Evolutionary conservation across 2,329 filamentous ascomycete genomes (phyloP).

Genomic region (Colletotrichum sublineola): DNA sequence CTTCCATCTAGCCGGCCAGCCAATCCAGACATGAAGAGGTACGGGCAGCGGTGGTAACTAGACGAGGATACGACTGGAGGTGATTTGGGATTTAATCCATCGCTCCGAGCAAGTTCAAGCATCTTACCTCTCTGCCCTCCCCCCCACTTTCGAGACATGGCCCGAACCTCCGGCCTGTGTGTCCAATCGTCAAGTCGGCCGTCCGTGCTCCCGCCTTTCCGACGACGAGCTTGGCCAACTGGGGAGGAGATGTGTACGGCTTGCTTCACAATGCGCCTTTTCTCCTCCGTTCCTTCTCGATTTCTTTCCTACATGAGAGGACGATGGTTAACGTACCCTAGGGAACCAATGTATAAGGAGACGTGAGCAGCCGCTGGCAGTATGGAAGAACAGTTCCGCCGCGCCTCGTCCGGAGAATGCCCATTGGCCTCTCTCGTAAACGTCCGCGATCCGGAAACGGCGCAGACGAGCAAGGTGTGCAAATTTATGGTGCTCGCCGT

Average conservation of each 20-base stretch:
- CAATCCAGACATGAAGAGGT: background rate
- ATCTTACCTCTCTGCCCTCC: background rate
- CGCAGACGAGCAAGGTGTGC: background rate
- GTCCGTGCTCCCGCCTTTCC: background rate
- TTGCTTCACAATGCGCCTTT: background rate
- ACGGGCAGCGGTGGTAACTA: background rate
- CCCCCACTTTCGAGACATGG: slow-evolving; percentile 13
- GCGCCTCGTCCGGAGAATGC: no score
- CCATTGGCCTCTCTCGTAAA: no score
- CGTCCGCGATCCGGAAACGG: no score
- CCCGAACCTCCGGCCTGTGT: background rate
- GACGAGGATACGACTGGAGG: background rate
- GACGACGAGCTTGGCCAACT: background rate
- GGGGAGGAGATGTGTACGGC: background rate
- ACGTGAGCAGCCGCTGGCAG: no score
- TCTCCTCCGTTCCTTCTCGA: background rate
- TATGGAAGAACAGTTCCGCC: no score
- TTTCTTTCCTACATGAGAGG: background rate
- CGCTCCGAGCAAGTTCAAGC: background rate
- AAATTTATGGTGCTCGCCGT: background rate
- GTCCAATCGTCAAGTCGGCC: background rate
- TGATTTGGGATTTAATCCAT: background rate
- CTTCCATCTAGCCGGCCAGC: background rate
- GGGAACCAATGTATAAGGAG: background rate
- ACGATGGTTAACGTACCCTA: background rate